These are phyloP conservation scores for Iris macrosiphon DNA, from an alignment of 106 monocot genomes.

Conservation along the genomic window DNA sequence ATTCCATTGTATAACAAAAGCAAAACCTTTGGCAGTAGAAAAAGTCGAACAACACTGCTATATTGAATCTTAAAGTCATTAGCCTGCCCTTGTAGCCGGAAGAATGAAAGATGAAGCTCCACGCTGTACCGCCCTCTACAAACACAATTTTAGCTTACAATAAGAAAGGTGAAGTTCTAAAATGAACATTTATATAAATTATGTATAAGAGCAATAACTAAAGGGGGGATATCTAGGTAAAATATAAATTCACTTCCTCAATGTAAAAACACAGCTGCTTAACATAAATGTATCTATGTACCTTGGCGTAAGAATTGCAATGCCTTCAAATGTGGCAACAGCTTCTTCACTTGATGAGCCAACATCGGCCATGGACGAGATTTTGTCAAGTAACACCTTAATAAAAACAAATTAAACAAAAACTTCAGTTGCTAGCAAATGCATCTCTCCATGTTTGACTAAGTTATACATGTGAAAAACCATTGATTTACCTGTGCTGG, in stretches of 20 bases:
- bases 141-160: conserved; percentile 1
- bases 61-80: conserved; percentile 99
- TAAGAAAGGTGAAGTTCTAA: conserved; percentile 6
- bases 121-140: conserved; percentile 88
- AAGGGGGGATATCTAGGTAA: too few species aligned
- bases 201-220: neutral
- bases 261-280: too few species aligned
- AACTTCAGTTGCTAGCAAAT: neutral
- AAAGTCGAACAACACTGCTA: conserved; percentile 90
- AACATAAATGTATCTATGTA: conserved; percentile 5
- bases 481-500: conserved; percentile 69
- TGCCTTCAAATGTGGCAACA: conserved; percentile 84
- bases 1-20: neutral
- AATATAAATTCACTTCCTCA: too few species aligned
- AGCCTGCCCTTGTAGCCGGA: conserved; percentile 97
- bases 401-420: conserved; percentile 11
- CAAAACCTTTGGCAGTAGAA: conserved; percentile 84
- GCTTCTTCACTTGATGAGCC: conserved; percentile 87
- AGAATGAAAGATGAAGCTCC: conserved; percentile 91
- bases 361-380: conserved; percentile 72
- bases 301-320: conserved; percentile 94
- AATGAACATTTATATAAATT: neutral
- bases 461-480: neutral
- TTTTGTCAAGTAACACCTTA: conserved; percentile 82
- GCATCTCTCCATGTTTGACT: too few species aligned